Evolutionary conservation across 805 yeast genomes (phyloP).

Genomic region (Ogataea methylovora): DNA sequence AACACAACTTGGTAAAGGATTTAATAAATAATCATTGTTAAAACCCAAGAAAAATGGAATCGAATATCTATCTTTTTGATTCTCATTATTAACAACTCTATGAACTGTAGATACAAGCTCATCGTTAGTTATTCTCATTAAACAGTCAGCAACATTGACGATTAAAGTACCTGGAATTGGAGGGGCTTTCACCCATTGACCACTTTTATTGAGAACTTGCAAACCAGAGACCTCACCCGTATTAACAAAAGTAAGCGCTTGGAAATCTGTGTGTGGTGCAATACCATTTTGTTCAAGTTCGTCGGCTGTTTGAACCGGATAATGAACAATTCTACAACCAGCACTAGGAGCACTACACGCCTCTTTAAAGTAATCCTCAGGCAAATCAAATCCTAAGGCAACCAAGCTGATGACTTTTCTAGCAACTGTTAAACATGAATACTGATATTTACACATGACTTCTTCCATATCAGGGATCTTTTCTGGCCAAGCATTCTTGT

Average conservation of each 20-base stretch:
- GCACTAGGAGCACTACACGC: constrained; percentile 19
- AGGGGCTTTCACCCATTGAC: constrained; percentile 28
- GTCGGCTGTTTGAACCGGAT: constrained; percentile 21
- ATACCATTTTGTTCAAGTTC: constrained; percentile 23
- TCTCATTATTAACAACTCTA: constrained; percentile 24
- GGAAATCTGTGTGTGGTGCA: constrained; percentile 29
- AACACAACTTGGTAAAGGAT: constrained; percentile 15
- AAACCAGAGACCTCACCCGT: constrained; percentile 27
- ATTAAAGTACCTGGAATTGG: constrained; percentile 26
- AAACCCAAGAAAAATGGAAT: constrained; percentile 19
- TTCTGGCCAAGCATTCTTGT: constrained; percentile 20
- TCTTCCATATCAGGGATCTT: constrained; percentile 13
- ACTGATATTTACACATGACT: too few species aligned
- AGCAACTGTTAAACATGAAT: constrained; percentile 16
- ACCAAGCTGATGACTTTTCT: constrained; percentile 18
- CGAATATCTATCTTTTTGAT: constrained; percentile 17
- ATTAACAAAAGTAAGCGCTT: constrained; percentile 22
- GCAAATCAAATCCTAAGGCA: constrained; percentile 21
- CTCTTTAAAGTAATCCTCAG: constrained; percentile 17
- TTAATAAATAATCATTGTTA: constrained; percentile 10
- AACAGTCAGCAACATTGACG: constrained; percentile 28
- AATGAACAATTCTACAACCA: constrained; percentile 23
- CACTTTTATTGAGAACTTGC: constrained; percentile 25
- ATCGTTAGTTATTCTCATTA: constrained; percentile 28
- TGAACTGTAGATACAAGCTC: constrained; percentile 27